Conservation (phyloP, 305 asterid genomes). For the Plantago lanceolata region DNA sequence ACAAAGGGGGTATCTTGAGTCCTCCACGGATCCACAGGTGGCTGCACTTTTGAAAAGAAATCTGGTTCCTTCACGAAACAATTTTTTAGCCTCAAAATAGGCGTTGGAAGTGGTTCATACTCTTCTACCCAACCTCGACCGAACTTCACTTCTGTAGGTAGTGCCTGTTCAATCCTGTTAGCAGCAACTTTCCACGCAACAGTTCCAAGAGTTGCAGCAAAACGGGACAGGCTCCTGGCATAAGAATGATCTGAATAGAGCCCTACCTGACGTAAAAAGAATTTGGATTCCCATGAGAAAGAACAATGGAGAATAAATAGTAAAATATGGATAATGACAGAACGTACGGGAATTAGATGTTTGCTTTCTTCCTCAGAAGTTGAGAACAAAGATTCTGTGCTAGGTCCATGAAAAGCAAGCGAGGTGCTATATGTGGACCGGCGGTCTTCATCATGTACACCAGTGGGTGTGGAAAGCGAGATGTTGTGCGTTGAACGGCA, state of each 20-base stretch:
- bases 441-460: conserved; percentile 52
- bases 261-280: conserved; percentile 63
- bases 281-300: conserved; percentile 20
- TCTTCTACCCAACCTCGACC: conserved; percentile 99
- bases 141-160: conserved; percentile 74
- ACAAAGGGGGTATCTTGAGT: conserved; percentile 29
- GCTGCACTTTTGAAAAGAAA: conserved; percentile 45
- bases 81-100: conserved; percentile 60
- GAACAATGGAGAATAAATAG: conserved; percentile 5
- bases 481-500: background rate
- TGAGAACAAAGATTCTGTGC: conserved; percentile 63
- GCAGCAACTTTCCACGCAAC: conserved; percentile 90
- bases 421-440: conserved; percentile 66
- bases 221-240: conserved; percentile 88
- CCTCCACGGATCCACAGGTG: conserved; percentile 32
- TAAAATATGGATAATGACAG: conserved; percentile 13
- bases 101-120: conserved; percentile 88
- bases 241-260: conserved; percentile 87
- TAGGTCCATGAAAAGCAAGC: conserved; percentile 37
- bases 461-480: too few relatives aligned
- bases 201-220: conserved; percentile 86
- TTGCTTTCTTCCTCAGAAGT: conserved; percentile 91
- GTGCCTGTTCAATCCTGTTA: conserved; percentile 76
- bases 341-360: conserved; percentile 80
- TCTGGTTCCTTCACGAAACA: conserved; percentile 59